A percentile compares a stretch with the other conserved stretches of the same genome.
These are phyloP conservation scores for Fulvia fulva DNA, from an alignment of 2,329 filamentous ascomycete species.

Conservation along the genomic window DNA sequence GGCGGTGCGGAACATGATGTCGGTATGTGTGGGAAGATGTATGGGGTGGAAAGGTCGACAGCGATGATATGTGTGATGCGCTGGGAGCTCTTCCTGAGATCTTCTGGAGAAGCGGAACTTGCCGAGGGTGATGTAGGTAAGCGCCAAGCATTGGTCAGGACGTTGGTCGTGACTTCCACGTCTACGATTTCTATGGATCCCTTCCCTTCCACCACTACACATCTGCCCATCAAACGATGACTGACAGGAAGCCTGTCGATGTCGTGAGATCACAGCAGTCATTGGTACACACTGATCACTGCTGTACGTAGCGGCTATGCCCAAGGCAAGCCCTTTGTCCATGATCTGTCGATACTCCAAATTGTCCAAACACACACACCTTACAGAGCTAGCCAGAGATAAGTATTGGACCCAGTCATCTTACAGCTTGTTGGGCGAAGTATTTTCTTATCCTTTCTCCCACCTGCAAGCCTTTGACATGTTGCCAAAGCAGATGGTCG, in stretches of 20 bases:
- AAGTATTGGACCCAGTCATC: not conserved
- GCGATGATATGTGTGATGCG: not conserved
- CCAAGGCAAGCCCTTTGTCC: too few species aligned
- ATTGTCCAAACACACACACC: not conserved
- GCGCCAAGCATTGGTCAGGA: too few species aligned
- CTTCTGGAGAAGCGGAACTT: not conserved
- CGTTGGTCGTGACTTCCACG: not conserved
- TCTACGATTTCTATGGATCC: not conserved
- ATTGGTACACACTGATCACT: too few species aligned
- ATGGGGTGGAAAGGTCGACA: not conserved
- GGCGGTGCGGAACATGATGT: slow-evolving; percentile 83
- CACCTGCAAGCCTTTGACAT: too few species aligned
- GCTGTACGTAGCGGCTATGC: too few species aligned
- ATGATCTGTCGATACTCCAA: too few species aligned
- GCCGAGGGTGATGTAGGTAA: not conserved
- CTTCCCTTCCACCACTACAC: not conserved
- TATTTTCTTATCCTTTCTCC: too few species aligned
- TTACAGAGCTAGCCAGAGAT: not conserved
- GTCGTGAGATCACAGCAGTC: too few species aligned
- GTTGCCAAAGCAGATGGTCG: too few species aligned
- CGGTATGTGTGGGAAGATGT: slow-evolving; percentile 6
- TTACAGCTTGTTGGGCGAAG: not conserved
- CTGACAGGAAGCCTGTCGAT: not conserved
- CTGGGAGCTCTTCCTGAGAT: not conserved
- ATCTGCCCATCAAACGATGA: not conserved